Evolutionary conservation across 2,329 filamentous ascomycete species (phyloP).

Genomic region (Botrytis tulipae): DNA sequence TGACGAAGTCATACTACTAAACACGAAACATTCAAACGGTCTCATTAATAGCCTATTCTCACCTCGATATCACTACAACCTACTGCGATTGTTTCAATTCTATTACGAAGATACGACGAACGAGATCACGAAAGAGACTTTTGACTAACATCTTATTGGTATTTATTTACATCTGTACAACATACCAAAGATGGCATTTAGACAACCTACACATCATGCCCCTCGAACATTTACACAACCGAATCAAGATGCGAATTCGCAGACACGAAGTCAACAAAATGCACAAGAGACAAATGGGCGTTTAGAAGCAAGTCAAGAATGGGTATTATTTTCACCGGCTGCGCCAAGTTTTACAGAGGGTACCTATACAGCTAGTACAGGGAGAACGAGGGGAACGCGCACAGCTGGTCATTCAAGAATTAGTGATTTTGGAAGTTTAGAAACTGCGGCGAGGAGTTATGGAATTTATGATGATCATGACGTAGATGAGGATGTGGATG

Average conservation of each 20-base stretch:
- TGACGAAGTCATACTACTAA: not conserved
- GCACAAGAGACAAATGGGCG: constrained; percentile 17
- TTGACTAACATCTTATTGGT: not conserved
- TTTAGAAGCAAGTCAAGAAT: constrained; percentile 79
- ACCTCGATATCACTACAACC: not conserved
- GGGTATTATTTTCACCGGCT: constrained; percentile 88
- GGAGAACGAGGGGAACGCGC: constrained; percentile 56
- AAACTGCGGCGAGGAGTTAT: constrained; percentile 63
- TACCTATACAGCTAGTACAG: constrained; percentile 64
- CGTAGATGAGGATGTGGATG: constrained; percentile 44
- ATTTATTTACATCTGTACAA: not conserved
- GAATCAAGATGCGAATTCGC: constrained; percentile 35
- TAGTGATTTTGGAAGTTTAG: constrained; percentile 78
- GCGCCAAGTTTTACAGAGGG: constrained; percentile 66
- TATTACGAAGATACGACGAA: constrained; percentile 1
- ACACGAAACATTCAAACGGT: not conserved
- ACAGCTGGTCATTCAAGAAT: constrained; percentile 69
- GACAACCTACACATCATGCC: constrained; percentile 33
- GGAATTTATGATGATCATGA: constrained; percentile 57
- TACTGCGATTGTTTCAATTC: not conserved
- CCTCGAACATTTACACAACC: constrained; percentile 48
- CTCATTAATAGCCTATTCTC: not conserved
- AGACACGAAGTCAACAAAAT: constrained; percentile 33
- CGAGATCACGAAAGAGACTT: not conserved
- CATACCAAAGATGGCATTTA: constrained; percentile 18